These are phyloP conservation scores for Tympanopsis confertula DNA, from an alignment of 2,329 filamentous ascomycete species.

Conservation along the genomic window DNA sequence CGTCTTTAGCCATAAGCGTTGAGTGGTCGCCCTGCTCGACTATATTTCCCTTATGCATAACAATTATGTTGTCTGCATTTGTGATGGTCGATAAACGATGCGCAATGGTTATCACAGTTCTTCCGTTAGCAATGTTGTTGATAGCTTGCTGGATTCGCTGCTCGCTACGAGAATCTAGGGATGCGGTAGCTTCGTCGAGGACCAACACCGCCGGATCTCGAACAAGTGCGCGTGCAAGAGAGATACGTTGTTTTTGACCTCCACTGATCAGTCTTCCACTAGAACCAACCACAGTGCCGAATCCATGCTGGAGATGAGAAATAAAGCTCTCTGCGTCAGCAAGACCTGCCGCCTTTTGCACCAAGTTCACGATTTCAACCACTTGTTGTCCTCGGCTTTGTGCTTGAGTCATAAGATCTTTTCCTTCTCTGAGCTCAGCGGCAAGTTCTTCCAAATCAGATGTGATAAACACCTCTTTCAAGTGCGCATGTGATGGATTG, in stretches of 20 bases:
- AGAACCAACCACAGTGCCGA: constrained; percentile 37
- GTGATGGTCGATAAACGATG: constrained; percentile 20
- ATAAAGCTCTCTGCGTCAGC: constrained; percentile 50
- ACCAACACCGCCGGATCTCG: constrained; percentile 44
- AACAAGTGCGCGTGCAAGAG: constrained; percentile 44
- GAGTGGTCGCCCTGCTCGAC: constrained; percentile 21
- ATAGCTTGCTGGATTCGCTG: constrained; percentile 37
- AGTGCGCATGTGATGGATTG: constrained; percentile 12
- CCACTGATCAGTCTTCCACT: constrained; percentile 43
- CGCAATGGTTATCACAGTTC: constrained; percentile 21
- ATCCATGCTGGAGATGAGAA: constrained; percentile 32
- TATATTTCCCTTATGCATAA: constrained; percentile 16
- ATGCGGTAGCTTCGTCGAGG: constrained; percentile 49
- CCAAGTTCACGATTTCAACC: constrained; percentile 36
- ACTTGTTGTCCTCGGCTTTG: constrained; percentile 27
- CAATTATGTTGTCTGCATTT: constrained; percentile 19
- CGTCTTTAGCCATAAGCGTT: constrained; percentile 12
- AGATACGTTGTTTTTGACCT: constrained; percentile 45
- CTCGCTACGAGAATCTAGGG: constrained; percentile 47
- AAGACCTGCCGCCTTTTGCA: constrained; percentile 35
- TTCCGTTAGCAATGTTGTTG: constrained; percentile 15
- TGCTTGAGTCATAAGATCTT: constrained; percentile 30
- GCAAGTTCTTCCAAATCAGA: constrained; percentile 36
- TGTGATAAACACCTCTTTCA: constrained; percentile 34
- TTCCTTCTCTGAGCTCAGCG: constrained; percentile 34